These are phyloP conservation scores for Macaranga tanarius DNA, from an alignment of 441 rosid species.

Conservation along the genomic window DNA sequence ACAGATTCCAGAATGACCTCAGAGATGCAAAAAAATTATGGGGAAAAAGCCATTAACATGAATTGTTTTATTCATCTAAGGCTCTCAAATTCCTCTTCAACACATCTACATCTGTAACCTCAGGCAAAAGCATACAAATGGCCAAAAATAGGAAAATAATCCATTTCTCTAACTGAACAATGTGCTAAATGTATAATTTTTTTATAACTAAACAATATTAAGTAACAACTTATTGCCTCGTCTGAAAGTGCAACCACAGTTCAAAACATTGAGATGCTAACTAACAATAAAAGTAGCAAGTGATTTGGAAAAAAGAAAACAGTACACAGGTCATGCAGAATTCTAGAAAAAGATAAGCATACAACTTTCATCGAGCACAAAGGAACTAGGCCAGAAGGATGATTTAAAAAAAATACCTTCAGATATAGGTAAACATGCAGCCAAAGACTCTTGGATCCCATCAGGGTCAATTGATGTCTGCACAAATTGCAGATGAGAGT, in stretches of 20 bases:
- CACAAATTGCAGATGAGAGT: conserved; percentile 22
- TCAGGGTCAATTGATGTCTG: conserved; percentile 43
- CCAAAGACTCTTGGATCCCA: conserved; percentile 37
- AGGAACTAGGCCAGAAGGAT: conserved; percentile 12
- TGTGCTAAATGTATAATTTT: too few relatives aligned
- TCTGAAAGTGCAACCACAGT: too few relatives aligned
- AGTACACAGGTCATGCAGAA: too few relatives aligned
- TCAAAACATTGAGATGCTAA: too few relatives aligned
- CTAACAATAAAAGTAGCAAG: too few relatives aligned
- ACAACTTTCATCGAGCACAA: background rate
- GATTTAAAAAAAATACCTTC: conserved; percentile 49
- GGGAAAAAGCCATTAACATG: background rate
- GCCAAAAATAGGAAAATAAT: too few relatives aligned
- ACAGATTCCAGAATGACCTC: background rate
- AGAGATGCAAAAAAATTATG: background rate
- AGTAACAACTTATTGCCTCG: too few relatives aligned
- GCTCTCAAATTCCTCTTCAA: background rate
- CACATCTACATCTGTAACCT: background rate
- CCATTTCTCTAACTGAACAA: background rate
- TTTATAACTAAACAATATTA: background rate
- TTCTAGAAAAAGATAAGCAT: background rate
- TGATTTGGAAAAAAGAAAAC: too few relatives aligned
- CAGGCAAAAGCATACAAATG: too few relatives aligned
- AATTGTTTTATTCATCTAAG: background rate
- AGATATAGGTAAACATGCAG: conserved; percentile 27